phyloP scores from a whole-genome alignment of 2,329 filamentous ascomycete species.

The Botryosphaeria dothidea region DNA sequence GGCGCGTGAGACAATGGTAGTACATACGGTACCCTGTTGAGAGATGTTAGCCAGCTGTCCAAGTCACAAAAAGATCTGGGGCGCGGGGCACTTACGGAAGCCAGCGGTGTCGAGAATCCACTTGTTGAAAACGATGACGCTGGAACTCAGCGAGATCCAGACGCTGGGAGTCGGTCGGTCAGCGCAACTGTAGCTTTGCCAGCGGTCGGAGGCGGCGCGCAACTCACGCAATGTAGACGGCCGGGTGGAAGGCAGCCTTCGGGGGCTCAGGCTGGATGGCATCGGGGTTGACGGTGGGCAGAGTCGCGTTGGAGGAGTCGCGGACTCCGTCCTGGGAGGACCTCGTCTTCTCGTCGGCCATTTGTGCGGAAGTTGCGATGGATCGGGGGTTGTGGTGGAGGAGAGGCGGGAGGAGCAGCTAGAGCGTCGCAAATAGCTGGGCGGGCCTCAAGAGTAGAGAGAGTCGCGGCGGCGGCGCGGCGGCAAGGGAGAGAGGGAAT shows the following conservation, averaged over 20 bases:
- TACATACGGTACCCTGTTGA: conserved; percentile 49
- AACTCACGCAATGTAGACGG: conserved; percentile 75
- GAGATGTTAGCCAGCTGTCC: conserved; percentile 30
- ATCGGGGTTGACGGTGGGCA: conserved; percentile 80
- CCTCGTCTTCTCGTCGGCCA: conserved; percentile 73
- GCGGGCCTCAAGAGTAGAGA: background rate
- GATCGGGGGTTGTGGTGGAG: conserved; percentile 15
- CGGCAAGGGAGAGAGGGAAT: conserved; percentile 21
- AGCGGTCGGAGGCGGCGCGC: conserved; percentile 40
- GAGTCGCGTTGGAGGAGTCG: conserved; percentile 60
- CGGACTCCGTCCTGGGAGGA: conserved; percentile 75
- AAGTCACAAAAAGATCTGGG: background rate
- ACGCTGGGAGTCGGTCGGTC: conserved; percentile 59
- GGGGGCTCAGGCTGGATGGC: conserved; percentile 69
- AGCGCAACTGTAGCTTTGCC: background rate
- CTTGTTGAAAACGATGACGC: conserved; percentile 99
- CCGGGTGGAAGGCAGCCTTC: conserved; percentile 70
- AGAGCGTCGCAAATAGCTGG: conserved; percentile 8
- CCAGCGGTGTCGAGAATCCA: conserved; percentile 85
- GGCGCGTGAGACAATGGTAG: conserved; percentile 3
- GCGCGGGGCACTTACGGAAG: conserved; percentile 65
- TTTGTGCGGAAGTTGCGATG: conserved; percentile 57
- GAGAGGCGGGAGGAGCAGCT: conserved; percentile 21
- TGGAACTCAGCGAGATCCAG: conserved; percentile 92
- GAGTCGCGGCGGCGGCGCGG: conserved; percentile 12